Base-by-base conservation (phyloP, 2,329 filamentous ascomycete species). In the Epichloe uncinata region DNA sequence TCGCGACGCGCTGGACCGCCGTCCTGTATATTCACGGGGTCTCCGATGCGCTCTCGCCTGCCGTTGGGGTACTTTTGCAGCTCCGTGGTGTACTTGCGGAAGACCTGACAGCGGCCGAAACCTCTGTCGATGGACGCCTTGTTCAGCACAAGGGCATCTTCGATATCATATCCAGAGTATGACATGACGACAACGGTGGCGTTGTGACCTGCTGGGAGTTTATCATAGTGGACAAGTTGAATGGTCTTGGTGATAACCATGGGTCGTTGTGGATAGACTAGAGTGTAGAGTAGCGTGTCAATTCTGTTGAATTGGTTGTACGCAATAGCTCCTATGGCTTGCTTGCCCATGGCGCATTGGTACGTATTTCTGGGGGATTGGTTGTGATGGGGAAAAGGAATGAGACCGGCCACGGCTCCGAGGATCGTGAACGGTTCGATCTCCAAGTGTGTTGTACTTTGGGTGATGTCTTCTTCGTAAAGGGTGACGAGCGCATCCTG, bases 281-380 rank as follows among this genome's bases (percentile, higher is more conserved):
- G 87, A 1, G 95, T 86, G 64, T 96, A 97, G 6, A 98, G 79
- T 15, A 98, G 75, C 0, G 91, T 97, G 62, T 98, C 93, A 65
- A 98, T 96, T 50, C 93, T 84, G 60, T 91, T 87, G 70, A 96
- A 95, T 66, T 98, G 93, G 63, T 98, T 98, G 63, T 95, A 95
- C 15, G 91, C 93, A 63, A 98, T 97, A 35, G 91, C 90, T 35
- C 93, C 93, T 64, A 98, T 97, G 38, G 93, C 93, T 85, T 98
- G 93, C 71, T 98, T 98, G 78, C 93, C 93, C 93, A 98, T 98
- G 69, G 93, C 93, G 70, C 91, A 96, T 74, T 97, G 91, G 63
- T 98, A 98, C 0, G 93, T 98, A 65, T 98, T 98, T 75, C 93
- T 79, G 9, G 93, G 93, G 15, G 94, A 98, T 66, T 98, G 93